Percentiles rank a stretch among this genome's conserved stretches.
Conservation (phyloP, 1,284 basidiomycete species). For the Bjerkandera adusta region DNA sequence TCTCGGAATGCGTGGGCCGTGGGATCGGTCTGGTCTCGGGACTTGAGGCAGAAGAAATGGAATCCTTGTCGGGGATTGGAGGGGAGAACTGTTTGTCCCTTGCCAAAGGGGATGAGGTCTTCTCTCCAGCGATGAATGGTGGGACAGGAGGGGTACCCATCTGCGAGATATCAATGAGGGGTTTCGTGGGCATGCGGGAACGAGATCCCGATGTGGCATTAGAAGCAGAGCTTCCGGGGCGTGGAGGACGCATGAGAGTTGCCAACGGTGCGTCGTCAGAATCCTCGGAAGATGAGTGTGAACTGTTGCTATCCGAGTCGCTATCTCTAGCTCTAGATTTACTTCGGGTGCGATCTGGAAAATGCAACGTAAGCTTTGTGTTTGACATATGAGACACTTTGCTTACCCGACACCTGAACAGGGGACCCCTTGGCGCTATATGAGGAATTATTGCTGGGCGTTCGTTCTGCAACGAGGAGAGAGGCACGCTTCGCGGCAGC, state of each 20-base stretch:
- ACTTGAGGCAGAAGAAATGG: neutral
- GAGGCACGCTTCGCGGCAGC: conserved; percentile 37
- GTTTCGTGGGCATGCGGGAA: conserved; percentile 37
- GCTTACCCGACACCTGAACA: neutral
- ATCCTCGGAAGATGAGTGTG: conserved; percentile 22
- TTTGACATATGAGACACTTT: neutral
- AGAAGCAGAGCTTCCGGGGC: conserved; percentile 45
- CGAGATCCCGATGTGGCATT: conserved; percentile 32
- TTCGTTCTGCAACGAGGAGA: conserved; percentile 24
- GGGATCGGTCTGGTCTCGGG: neutral
- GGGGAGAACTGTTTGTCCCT: conserved; percentile 12
- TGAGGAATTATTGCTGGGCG: conserved; percentile 9
- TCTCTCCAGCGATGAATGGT: conserved; percentile 3
- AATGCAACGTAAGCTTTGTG: neutral
- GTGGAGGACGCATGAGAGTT: conserved; percentile 35
- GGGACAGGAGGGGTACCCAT: conserved; percentile 22
- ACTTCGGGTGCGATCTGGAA: conserved; percentile 6
- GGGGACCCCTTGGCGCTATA: neutral
- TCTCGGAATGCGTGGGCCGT: conserved; percentile 15
- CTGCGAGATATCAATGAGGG: conserved; percentile 47
- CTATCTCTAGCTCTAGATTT: conserved; percentile 7
- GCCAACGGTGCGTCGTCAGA: conserved; percentile 43
- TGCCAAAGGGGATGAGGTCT: conserved; percentile 2
- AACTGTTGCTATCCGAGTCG: conserved; percentile 11
- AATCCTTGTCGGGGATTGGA: conserved; percentile 19